Base-by-base conservation (phyloP, 2,329 filamentous ascomycete species). In the Leptographium radiaticola region DNA sequence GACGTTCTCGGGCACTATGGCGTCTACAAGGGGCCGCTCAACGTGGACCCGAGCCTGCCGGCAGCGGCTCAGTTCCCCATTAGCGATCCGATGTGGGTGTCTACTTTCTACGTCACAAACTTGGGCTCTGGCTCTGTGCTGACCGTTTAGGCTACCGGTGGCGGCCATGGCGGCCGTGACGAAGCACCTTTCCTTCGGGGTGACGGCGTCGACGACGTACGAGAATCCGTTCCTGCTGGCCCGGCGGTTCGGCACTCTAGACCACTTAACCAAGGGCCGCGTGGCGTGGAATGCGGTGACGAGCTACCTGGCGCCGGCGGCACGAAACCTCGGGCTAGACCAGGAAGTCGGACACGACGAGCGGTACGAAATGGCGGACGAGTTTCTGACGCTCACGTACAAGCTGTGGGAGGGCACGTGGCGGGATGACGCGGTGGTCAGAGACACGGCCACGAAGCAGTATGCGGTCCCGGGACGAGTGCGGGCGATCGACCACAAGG, bases 201-300 rank as follows among this genome's bases (percentile, higher is more conserved):
- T 60, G 25, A 60, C 57, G 33, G 53, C 52, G 31, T 53, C 46
- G 12, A 59, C 58, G 2, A 54, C 43, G 10, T 60, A 55, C 49
- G 52, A 54, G 34, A 42, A 53, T 10, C 58, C 57, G 20, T 60
- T 52, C 45, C 34, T 52, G 36, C 54, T 60, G 49, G 58, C 58
- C 6, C 55, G 55, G 16, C 48, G 52, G 12, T 54, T 60, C 12
- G 44, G 51, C 16, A 55, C 55, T 2, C 54, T 59, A 1, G 58
- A 60, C 54, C 58, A 60, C 31, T 20, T 60, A 6, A 57, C 57
- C 12, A 44, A 49, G 16, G 58, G 58, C 49, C 55, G 58, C n/a
- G 45, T 57, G n/a, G 56, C 54, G 6, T 62, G 59, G 59, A 62
- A 61, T 47, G 51, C 59, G 6, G 59, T 62, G 13, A 61, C 60